Conservation (phyloP, 805 yeast species). For the Cyberlindnera veronae region DNA sequence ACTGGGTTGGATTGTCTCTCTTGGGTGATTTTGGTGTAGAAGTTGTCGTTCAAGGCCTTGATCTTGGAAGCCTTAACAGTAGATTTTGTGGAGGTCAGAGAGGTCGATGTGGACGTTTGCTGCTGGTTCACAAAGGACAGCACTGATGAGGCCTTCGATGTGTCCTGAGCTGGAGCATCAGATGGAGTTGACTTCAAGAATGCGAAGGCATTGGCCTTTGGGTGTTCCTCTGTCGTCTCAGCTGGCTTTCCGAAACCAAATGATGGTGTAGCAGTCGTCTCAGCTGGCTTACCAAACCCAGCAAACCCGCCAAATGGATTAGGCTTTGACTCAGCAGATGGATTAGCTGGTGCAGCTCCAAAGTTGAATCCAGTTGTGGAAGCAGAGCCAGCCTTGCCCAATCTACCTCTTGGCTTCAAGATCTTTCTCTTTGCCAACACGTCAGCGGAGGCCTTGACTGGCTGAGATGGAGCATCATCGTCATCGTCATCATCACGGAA, state of each 20-base stretch:
- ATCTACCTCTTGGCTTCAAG: conserved; percentile 50
- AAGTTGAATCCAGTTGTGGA: conserved; percentile 10
- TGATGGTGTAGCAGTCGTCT: conserved; percentile 5
- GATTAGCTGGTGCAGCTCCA: conserved; percentile 3
- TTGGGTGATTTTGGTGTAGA: conserved; percentile 45
- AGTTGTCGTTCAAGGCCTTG: conserved; percentile 63
- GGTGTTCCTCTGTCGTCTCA: conserved; percentile 6
- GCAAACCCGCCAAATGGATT: conserved; percentile 17
- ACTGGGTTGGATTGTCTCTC: conserved; percentile 42
- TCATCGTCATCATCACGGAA: conserved; percentile 33
- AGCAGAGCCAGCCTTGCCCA: conserved; percentile 21
- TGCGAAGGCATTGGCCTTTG: conserved; percentile 13
- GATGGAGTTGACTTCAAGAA: conserved; percentile 6
- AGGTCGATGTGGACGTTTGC: conserved; percentile 1
- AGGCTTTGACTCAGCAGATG: conserved; percentile 1
- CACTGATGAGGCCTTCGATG: conserved; percentile 6
- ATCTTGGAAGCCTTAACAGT: conserved; percentile 44
- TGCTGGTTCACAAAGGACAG: conserved; percentile 5
- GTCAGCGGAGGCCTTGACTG: conserved; percentile 52
- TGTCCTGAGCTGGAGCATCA: not conserved
- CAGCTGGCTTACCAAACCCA: conserved; percentile 8
- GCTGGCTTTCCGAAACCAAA: conserved; percentile 11
- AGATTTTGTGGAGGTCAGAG: conserved; percentile 15
- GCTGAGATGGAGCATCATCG: conserved; percentile 34
- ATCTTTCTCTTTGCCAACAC: conserved; percentile 70